Conservation (phyloP, 495 filamentous ascomycete species). For the Xylaria scruposa region DNA sequence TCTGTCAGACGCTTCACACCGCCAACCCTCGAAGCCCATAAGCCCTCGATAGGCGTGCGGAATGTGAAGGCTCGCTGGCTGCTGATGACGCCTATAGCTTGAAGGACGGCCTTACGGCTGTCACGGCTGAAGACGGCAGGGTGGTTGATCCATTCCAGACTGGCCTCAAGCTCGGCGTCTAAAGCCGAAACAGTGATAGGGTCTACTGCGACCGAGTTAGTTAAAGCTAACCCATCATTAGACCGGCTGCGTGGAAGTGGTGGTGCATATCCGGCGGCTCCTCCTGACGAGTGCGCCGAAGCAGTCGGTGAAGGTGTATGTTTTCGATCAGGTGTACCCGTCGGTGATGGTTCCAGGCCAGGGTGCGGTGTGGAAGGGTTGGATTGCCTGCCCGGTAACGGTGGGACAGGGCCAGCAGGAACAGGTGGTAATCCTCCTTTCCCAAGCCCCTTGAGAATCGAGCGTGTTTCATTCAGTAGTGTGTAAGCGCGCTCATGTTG, state of each 20-base stretch:
- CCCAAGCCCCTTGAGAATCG: conserved; percentile 93
- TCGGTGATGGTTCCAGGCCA: conserved; percentile 52
- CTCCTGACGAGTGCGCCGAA: conserved; percentile 50
- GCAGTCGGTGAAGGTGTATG: conserved; percentile 57
- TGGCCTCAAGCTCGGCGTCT: conserved; percentile 86
- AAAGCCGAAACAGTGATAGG: conserved; percentile 79
- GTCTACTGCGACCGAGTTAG: conserved; percentile 77
- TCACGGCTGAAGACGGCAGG: conserved; percentile 96
- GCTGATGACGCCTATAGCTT: conserved; percentile 95
- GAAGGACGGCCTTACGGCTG: conserved; percentile 91
- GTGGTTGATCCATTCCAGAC: conserved; percentile 99
- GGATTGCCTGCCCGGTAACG: conserved; percentile 48
- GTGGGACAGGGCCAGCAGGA: conserved; percentile 60
- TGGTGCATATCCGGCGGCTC: conserved; percentile 36
- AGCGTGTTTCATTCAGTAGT: conserved; percentile 88
- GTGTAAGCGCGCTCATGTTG: conserved; percentile 95
- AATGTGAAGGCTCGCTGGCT: conserved; percentile 94
- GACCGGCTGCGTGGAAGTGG: conserved; percentile 47
- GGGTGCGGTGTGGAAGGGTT: conserved; percentile 56
- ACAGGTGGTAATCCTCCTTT: conserved; percentile 96
- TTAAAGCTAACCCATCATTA: conserved; percentile 54
- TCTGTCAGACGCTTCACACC: conserved; percentile 82
- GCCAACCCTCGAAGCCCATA: conserved; percentile 81
- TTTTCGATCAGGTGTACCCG: conserved; percentile 56
- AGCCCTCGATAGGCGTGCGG: conserved; percentile 81